Evolutionary conservation across 2,329 filamentous ascomycete genomes (phyloP).

Genomic region (Knufia fluminis): DNA sequence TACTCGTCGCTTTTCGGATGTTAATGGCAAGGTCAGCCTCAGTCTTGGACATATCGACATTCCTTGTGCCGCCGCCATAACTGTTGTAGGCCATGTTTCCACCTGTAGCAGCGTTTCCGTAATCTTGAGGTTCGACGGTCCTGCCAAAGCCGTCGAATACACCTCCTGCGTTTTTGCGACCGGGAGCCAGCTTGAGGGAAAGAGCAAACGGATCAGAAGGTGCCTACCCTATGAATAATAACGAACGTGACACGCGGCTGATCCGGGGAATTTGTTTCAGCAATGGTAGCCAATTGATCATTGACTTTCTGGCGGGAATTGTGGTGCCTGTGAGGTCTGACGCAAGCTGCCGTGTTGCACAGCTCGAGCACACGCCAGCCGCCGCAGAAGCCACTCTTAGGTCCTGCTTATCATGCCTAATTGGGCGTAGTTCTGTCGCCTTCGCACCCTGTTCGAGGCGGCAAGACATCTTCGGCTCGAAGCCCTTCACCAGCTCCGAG

Average conservation of each 20-base stretch:
- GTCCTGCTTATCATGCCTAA: no score
- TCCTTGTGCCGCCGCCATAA: conserved; percentile 18
- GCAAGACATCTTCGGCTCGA: no score
- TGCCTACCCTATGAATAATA: neutral
- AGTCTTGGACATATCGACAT: conserved; percentile 30
- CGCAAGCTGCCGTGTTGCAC: neutral
- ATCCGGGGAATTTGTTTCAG: neutral
- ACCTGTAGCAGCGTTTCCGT: conserved; percentile 5
- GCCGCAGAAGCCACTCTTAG: neutral
- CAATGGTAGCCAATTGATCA: neutral
- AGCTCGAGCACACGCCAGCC: neutral
- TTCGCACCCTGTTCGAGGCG: no score
- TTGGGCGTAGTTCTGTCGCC: neutral
- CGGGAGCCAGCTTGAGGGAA: neutral
- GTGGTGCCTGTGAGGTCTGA: conserved; percentile 6
- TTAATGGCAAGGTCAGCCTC: conserved; percentile 57
- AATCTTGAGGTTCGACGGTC: conserved; percentile 14
- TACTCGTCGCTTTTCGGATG: conserved; percentile 59
- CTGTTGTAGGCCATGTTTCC: conserved; percentile 19
- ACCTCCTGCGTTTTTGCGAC: conserved; percentile 7
- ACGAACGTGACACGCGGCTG: conserved; percentile 5
- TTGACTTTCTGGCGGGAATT: neutral
- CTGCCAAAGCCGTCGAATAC: conserved; percentile 18
- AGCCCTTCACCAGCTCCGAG: no score
- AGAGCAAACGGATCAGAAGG: neutral